Evolutionary conservation across 2,329 filamentous ascomycete genomes (phyloP).

Genomic region (Zymoseptoria crescenta): DNA sequence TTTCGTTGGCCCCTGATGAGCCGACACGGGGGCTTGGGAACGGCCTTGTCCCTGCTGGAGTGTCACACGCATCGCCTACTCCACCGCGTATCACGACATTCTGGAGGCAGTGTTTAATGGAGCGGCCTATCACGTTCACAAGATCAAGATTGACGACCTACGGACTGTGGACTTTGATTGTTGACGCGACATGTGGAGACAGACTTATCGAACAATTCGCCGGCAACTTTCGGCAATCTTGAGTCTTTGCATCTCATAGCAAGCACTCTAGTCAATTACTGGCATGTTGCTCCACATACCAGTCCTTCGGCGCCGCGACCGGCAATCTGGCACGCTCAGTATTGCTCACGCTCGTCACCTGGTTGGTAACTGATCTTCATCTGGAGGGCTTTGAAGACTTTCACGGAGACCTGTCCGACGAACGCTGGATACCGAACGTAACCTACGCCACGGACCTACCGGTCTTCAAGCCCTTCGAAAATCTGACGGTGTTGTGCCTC

Average conservation of each 20-base stretch:
- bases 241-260: not conserved
- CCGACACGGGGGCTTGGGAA: too few relatives aligned
- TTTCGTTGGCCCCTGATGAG: too few relatives aligned
- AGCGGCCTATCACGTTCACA: not conserved
- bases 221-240: not conserved
- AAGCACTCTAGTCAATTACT: not conserved
- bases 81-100: not conserved
- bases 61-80: not conserved
- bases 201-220: not conserved
- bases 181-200: not conserved
- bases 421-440: not conserved
- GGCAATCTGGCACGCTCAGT: not conserved
- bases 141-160: not conserved
- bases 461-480: not conserved
- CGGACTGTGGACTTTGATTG: not conserved
- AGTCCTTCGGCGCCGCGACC: not conserved
- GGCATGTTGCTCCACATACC: not conserved
- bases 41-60: not conserved
- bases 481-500: not conserved
- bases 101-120: not conserved
- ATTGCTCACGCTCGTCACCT: not conserved
- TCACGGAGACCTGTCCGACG: not conserved
- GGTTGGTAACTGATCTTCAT: not conserved
- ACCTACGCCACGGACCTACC: not conserved
- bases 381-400: not conserved